Evolutionary conservation across 2,329 filamentous ascomycete species (phyloP), one percentile per base, ranked within the genome.

Genomic region (Penicillium sp.): DNA sequence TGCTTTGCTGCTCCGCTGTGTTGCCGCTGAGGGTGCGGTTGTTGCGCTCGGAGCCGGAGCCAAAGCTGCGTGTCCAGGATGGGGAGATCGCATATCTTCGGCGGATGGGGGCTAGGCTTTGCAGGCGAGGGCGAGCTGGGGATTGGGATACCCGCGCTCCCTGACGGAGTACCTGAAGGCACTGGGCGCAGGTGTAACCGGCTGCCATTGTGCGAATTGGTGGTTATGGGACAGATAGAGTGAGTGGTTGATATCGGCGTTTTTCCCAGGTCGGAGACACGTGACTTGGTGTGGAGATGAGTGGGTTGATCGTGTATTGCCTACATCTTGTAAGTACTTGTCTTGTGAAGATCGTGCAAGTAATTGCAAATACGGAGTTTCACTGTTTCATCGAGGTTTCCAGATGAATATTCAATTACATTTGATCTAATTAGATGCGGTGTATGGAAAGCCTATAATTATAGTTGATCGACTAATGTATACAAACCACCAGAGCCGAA

Each of bases 171-270:
- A 65, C 68, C 57, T 72, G 72, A 45, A 73, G 61, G 60, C 74
- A 77, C 53, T 70, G 72, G 40, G 68, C 67, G 65, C 74, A 77
- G 44, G 73, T 75, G 58, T 74, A 72, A 56, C 73, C 71, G 48
- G 66, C 67, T 52, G 71, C 65, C 74, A 77, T 76, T 65, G 63
- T 60, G n/a, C n/a, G 61, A 57, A 45, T 50, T 61, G 42, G 57
- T 51, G 50, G 40, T 44, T 48, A 51, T 49, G 51, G 44, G 55
- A 48, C 33, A 39, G 48, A 45, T 45, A 24, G 39, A 21, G 13
- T 9, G 19, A 23, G 43, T 28, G 55, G 8, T n/a, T 47, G 48
- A 40, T 48, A 31, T 48, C 48, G 48, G 21, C 54, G 48, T 48
- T 59, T 61, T 61, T 61, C 50, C 48, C 31, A 46, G 40, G 26